A percentile compares a stretch with the other conserved stretches of the same genome.
These are phyloP conservation scores for Pseudogymnoascus sp. DNA, from an alignment of 2,329 filamentous ascomycete species.

Conservation along the genomic window DNA sequence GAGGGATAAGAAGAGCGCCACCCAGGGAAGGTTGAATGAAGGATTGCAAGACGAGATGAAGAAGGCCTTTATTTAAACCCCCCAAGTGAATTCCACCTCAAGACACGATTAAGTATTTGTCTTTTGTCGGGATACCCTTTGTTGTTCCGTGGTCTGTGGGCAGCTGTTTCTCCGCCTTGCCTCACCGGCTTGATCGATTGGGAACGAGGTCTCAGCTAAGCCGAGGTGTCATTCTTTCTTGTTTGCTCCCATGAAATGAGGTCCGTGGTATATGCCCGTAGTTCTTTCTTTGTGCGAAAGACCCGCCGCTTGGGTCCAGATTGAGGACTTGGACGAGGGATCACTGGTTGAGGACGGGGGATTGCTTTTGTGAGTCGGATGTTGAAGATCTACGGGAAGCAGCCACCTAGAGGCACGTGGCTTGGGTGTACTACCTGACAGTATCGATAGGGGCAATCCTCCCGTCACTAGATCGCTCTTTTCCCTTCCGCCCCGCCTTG, in stretches of 20 bases:
- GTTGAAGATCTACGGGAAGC: constrained; percentile 1
- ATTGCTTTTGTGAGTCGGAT: not conserved
- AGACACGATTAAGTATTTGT: not conserved
- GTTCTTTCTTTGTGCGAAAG: not conserved
- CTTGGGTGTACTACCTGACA: not conserved
- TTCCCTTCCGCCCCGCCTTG: not conserved
- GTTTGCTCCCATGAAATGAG: constrained; percentile 1
- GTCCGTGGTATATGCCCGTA: not conserved
- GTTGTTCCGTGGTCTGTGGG: not conserved
- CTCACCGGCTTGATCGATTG: not conserved
- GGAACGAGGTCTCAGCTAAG: not conserved
- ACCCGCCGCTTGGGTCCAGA: not conserved
- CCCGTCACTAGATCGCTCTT: not conserved
- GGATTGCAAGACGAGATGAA: not conserved
- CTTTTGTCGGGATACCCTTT: not conserved
- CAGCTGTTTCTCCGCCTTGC: not conserved
- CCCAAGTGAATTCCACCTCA: not conserved
- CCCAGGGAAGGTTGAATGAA: no score
- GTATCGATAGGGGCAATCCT: not conserved
- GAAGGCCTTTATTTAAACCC: not conserved
- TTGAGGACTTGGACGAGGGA: not conserved
- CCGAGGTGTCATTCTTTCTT: not conserved
- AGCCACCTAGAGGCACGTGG: not conserved
- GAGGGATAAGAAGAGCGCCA: no score
- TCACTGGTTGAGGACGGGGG: not conserved